Evolutionary conservation across 2,329 filamentous ascomycete genomes (phyloP), one percentile per base, ranked within the genome.

Genomic region (Microsporum canis): DNA sequence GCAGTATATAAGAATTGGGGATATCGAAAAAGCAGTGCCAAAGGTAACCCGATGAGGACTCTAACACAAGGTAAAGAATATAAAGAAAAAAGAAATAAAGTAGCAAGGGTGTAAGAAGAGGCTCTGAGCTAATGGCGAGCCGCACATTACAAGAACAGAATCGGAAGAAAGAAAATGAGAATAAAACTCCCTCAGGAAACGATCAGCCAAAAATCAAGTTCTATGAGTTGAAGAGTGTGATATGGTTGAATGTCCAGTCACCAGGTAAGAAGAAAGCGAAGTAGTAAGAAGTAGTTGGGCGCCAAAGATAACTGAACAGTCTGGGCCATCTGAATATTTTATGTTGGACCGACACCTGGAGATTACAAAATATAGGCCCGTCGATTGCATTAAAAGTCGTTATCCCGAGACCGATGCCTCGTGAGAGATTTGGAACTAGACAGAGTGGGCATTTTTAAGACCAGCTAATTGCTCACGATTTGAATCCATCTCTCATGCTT

Each of bases 401-500:
- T 55, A 55, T 51, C 23, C 45, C 45, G 23, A 51, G 12, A 23
- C 45, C 27, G 10, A 51, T 31, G 45, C 51, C 31, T 4, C 31
- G 51, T 14, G 33, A 55, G 33, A 55, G 51, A 55, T 55, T 12
- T 17, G 33, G 31, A 34, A 31, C 51, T 34, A 23, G 33, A 55
- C 31, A 34, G 29, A 34, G 51, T 55, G 51, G 31, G 51, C 36
- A 57, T 7, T 36, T 23, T 36, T 27, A 57, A 57, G 34, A 57
- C 29, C 31, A 38, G 53, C 38, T 60, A 56, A 39, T 17, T 43
- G 57, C 62, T 71, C 75, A 87, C 69, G 83, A 85, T 74, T 92
- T 91, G 63, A 90, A 79, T 14, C 88, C 87, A 74, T 97, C 92
- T 69, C 89, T 84, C 82, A 86, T 90, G 78, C 91, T 96, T 77